Evolutionary conservation across 305 asterid genomes (phyloP).

Genomic region (Solanum aculeatissimum): DNA sequence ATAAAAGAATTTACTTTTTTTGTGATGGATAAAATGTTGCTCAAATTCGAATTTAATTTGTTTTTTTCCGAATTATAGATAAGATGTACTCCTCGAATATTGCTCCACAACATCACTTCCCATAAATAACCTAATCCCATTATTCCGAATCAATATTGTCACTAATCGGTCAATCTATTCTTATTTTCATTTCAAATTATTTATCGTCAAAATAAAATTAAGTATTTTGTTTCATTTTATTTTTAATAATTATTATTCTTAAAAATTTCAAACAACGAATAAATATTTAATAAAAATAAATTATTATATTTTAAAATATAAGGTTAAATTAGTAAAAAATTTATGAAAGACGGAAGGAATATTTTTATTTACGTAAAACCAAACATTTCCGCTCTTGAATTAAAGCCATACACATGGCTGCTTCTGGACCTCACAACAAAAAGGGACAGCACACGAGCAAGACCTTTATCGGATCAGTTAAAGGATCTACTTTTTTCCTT

Average conservation of each 20-base stretch:
- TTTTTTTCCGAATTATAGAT: neutral
- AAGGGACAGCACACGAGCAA: neutral
- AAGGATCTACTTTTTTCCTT: neutral
- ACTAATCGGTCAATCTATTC: neutral
- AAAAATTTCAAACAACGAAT: neutral
- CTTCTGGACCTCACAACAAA: constrained; percentile 3
- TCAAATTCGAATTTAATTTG: neutral
- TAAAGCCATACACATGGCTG: constrained; percentile 6
- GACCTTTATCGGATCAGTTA: neutral
- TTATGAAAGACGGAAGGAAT: too few relatives aligned
- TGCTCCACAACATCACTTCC: neutral
- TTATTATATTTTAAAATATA: neutral
- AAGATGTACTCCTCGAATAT: neutral
- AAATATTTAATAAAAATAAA: neutral
- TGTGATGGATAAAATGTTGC: neutral
- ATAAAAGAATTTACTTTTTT: neutral
- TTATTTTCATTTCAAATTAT: neutral
- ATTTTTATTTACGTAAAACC: neutral
- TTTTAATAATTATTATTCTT: too few relatives aligned
- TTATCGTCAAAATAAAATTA: neutral
- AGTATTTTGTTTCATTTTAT: too few relatives aligned
- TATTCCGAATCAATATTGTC: neutral
- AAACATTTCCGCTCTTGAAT: neutral
- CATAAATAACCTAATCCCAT: neutral
- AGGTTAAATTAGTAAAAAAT: fast-evolving